Evolutionary conservation across 2,329 filamentous ascomycete genomes (phyloP), one percentile per base, ranked within the genome.

Genomic region (Penicillium aurantiogriseum): DNA sequence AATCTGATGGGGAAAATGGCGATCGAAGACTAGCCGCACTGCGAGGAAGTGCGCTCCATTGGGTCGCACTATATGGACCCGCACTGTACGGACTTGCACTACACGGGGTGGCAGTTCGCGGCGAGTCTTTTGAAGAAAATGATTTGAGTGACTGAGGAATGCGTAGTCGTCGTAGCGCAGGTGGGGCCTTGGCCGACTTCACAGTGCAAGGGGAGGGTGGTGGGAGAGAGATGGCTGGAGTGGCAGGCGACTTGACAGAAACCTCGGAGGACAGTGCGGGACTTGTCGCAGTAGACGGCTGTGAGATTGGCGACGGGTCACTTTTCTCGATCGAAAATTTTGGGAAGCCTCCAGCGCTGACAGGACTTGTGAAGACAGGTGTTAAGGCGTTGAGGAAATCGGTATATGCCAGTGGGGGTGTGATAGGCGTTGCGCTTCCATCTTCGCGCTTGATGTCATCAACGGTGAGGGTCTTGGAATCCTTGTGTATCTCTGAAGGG

Each of bases 321-420:
- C 31, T 45, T 45, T 23, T 50, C 25, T 31, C 57, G 4, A 13
- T 33, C 23, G 21, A 13, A 1, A 51, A 33, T 13, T 33, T 47
- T 19, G 51, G 46, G 2, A 33, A 33, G 81, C 81, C 78, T 50
- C 79, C 77, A 40, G 87, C 83, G 47, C 84, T 80, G 46, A 84
- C 77, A 9, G 90, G 89, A 62, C n/a, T n/a, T n/a, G 87, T 85
- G 57, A 92, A 81, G 19, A 88, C 80, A 0, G 84, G 84, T 1
- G 84, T 88, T 77, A 95, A 86, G 59, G 88, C 87, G 77, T 92
- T 93, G 62, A 97, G 86, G 71, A 97, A 97, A 70, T 97, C 92
- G 65, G 91, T 88, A 73, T 97, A 97, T 57, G 93, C 92, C 23
- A 85, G 81, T 3, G 93, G 93, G 51, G 93, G 93, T 51, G 90